Base-by-base conservation (phyloP, 257 asterid species). In the Scutellaria barbata region DNA sequence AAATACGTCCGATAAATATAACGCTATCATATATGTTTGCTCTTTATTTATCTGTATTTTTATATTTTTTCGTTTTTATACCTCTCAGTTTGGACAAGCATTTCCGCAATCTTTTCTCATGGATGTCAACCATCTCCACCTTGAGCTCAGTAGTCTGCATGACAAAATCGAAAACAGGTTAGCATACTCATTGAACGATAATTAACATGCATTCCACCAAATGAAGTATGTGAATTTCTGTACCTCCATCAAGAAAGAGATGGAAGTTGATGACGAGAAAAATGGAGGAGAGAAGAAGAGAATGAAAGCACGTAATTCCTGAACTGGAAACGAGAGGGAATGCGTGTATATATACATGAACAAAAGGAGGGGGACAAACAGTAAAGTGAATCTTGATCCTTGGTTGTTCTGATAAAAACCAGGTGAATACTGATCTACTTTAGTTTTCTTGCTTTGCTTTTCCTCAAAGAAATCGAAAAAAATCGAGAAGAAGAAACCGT, bases 41-140 rank as follows among this genome's bases (percentile, higher is more conserved):
- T 30, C 5, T 3, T 30, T 30, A 30, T 30, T 2, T 30, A 30
- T 1, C 3, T 30, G 4, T 30, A 30, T 25, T 25, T 1, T 25
- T n/a, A n/a, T 11, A 0, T 13, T 45, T 45, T 7, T 17, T 6
- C 25, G 67, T 16, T 4, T 55, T 33, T 13, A 39, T 52, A 81
- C 83, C 87, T 72, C 63, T 82, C 63, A 85, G 22, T 47, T 85
- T 82, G 51, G 87, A 82, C 4, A 85, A 69, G 73, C 87, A 85
- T 69, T 80, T 84, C 11, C 89, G 72, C 42, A 84, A 62, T 75
- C 78, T 82, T 60, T 73, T 84, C 78, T 84, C 89, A 43, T 84
- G 85, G 66, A 82, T 72, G 64, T 79, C 77, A 1, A 77, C 85
- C 89, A 80, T 85, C 66, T 85, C 89, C 48, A 85, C 89, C 83